A percentile compares a stretch with the other conserved stretches of the same genome.
These are phyloP conservation scores for Ophiostoma sp. DNA, from an alignment of 2,329 filamentous ascomycete species.

Conservation along the genomic window DNA sequence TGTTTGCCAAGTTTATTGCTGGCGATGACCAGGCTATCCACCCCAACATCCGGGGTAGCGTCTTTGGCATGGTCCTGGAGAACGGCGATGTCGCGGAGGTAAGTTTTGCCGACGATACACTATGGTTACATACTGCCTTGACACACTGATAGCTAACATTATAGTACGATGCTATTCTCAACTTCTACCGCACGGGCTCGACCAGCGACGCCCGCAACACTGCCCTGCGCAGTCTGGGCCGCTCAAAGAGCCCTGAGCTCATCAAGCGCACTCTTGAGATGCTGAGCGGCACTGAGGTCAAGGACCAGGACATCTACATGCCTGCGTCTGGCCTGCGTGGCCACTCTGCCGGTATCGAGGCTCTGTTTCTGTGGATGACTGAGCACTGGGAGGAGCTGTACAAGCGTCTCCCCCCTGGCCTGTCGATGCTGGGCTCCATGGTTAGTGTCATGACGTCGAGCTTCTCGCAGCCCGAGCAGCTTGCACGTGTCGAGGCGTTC, in stretches of 20 bases:
- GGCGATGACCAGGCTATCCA: slow-evolving; percentile 80
- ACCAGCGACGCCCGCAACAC: slow-evolving; percentile 89
- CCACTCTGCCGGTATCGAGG: slow-evolving; percentile 71
- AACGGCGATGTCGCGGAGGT: slow-evolving; percentile 80
- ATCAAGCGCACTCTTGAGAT: slow-evolving; percentile 76
- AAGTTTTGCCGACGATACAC: slow-evolving; percentile 28
- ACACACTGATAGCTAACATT: slow-evolving; percentile 3
- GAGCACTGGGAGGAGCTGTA: slow-evolving; percentile 82
- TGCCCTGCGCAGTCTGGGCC: slow-evolving; percentile 75
- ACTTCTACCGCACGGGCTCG: slow-evolving; percentile 68
- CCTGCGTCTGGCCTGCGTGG: slow-evolving; percentile 73
- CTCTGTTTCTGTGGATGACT: slow-evolving; percentile 77
- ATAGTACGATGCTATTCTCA: slow-evolving; percentile 68
- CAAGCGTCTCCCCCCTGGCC: slow-evolving; percentile 75
- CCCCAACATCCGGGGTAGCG: slow-evolving; percentile 81
- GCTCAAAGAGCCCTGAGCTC: slow-evolving; percentile 69
- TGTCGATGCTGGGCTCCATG: slow-evolving; percentile 79
- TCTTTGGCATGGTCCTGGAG: slow-evolving; percentile 78
- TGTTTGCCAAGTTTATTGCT: slow-evolving; percentile 78
- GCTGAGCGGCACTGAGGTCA: slow-evolving; percentile 73
- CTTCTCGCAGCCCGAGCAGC: slow-evolving; percentile 72
- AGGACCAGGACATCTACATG: slow-evolving; percentile 91
- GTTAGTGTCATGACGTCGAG: slow-evolving; percentile 76
- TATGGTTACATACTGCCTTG: not conserved
- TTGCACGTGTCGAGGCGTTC: slow-evolving; percentile 71